A percentile compares a stretch with the other conserved stretches of the same genome.
Evolutionary conservation across 352 stramenopile species (phyloP).

Genomic region (Globisporangium mamillatum): DNA sequence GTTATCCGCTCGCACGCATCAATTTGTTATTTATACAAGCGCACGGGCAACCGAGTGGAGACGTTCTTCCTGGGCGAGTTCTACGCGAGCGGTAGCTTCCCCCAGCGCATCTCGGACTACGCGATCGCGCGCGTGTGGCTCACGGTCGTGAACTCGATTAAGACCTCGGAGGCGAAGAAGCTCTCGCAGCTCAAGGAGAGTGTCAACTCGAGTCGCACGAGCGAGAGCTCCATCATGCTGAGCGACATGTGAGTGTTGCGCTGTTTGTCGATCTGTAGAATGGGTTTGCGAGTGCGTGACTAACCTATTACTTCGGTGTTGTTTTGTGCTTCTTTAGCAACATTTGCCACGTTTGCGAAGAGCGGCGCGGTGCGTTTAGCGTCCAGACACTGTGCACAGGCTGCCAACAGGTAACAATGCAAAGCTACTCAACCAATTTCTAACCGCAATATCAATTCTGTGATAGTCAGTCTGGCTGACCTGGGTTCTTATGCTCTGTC

Average conservation of each 20-base stretch:
- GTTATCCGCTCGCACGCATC: constrained; percentile 28
- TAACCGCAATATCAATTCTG: neutral
- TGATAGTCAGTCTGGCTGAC: neutral
- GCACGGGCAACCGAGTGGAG: constrained; percentile 18
- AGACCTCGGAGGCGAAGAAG: constrained; percentile 20
- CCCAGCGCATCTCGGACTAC: constrained; percentile 33
- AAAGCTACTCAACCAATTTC: neutral
- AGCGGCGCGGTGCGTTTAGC: constrained; percentile 2
- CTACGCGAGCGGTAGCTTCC: constrained; percentile 26
- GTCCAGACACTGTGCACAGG: constrained; percentile 18
- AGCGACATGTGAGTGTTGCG: neutral
- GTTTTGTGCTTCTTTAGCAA: constrained; percentile 19
- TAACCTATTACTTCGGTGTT: neutral
- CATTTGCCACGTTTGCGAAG: constrained; percentile 8
- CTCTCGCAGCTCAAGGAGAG: constrained; percentile 13
- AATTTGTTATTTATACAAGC: constrained; percentile 36
- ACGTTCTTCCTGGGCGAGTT: constrained; percentile 37
- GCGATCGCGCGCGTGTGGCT: constrained; percentile 33
- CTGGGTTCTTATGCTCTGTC: neutral
- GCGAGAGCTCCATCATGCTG: neutral
- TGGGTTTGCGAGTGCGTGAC: neutral
- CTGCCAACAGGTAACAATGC: constrained; percentile 26
- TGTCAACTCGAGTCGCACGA: neutral
- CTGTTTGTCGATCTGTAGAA: neutral
- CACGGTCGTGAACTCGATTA: constrained; percentile 26